Evolutionary conservation across 805 yeast species (phyloP).

Genomic region (Monosporozyma solicola): DNA sequence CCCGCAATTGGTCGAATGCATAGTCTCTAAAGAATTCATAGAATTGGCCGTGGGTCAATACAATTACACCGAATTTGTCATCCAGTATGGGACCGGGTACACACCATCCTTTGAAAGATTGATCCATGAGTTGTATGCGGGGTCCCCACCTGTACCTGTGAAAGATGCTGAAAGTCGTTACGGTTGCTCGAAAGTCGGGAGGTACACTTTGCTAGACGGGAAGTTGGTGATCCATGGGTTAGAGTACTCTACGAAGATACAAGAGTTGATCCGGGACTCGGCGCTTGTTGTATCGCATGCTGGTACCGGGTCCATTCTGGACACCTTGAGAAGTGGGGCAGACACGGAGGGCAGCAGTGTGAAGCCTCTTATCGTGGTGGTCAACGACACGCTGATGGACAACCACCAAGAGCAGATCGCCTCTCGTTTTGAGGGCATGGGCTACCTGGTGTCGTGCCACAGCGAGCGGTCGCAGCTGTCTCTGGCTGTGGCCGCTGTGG

Average conservation of each 20-base stretch:
- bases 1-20: constrained; percentile 41
- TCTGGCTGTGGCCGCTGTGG: background rate
- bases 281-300: constrained; percentile 79
- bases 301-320: constrained; percentile 85
- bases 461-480: constrained; percentile 1
- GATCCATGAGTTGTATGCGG: too few relatives aligned
- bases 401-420: constrained; percentile 83
- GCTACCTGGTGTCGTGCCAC: constrained; percentile 23
- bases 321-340: constrained; percentile 41
- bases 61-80: constrained; percentile 35
- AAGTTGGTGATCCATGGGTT: constrained; percentile 8
- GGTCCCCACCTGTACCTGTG: too few relatives aligned
- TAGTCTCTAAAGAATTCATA: constrained; percentile 33
- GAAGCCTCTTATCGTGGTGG: constrained; percentile 58
- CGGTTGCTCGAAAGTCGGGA: background rate
- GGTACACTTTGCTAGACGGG: background rate
- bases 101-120: constrained; percentile 14
- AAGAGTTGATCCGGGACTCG: constrained; percentile 5
- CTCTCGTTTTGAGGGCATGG: constrained; percentile 34
- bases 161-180: background rate
- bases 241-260: constrained; percentile 8
- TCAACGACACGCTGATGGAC: constrained; percentile 68
- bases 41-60: constrained; percentile 20
- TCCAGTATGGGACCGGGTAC: constrained; percentile 53
- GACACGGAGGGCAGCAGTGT: constrained; percentile 7